A percentile compares a stretch with the other conserved stretches of the same genome.
These are phyloP conservation scores for Vicia faba DNA, from an alignment of 306 rosid genomes.

Conservation along the genomic window DNA sequence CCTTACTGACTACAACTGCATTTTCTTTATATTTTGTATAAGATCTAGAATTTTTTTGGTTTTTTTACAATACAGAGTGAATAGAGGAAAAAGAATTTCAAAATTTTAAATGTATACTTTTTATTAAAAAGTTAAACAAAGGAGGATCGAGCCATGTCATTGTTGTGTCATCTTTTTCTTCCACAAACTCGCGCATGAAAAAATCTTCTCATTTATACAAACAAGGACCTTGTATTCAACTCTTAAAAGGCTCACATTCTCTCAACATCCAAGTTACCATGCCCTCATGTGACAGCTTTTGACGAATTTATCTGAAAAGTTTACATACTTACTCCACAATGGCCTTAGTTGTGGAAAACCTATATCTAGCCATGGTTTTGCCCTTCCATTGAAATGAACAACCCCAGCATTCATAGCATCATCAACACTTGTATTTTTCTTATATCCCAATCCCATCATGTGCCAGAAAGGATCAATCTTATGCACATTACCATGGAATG, in stretches of 20 bases:
- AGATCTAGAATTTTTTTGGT: slow-evolving; percentile 29
- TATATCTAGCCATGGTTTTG: slow-evolving; percentile 97
- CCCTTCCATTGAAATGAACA: slow-evolving; percentile 92
- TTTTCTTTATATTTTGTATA: slow-evolving; percentile 31
- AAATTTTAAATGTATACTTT: slow-evolving; percentile 37
- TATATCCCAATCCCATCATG: slow-evolving; percentile 94
- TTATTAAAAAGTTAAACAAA: slow-evolving; percentile 24
- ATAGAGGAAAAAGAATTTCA: slow-evolving; percentile 39
- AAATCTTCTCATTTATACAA: slow-evolving; percentile 46
- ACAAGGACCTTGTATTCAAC: slow-evolving; percentile 40
- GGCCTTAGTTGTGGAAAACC: slow-evolving; percentile 79
- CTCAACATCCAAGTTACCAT: slow-evolving; percentile 52
- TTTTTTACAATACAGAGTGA: slow-evolving; percentile 20
- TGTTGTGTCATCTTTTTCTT: slow-evolving; percentile 37
- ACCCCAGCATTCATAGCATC: slow-evolving; percentile 82
- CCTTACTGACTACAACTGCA: background rate
- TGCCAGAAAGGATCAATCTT: slow-evolving; percentile 94
- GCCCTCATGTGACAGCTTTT: slow-evolving; percentile 78
- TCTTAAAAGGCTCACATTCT: slow-evolving; percentile 36
- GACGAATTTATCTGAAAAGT: slow-evolving; percentile 85
- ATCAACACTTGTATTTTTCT: slow-evolving; percentile 67
- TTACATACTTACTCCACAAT: slow-evolving; percentile 77
- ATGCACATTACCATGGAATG: slow-evolving; percentile 86
- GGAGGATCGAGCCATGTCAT: slow-evolving; percentile 24
- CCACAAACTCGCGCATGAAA: slow-evolving; percentile 36